Evolutionary conservation across 2,329 filamentous ascomycete species (phyloP).

Genomic region (Arthrobotrys entomopaga): DNA sequence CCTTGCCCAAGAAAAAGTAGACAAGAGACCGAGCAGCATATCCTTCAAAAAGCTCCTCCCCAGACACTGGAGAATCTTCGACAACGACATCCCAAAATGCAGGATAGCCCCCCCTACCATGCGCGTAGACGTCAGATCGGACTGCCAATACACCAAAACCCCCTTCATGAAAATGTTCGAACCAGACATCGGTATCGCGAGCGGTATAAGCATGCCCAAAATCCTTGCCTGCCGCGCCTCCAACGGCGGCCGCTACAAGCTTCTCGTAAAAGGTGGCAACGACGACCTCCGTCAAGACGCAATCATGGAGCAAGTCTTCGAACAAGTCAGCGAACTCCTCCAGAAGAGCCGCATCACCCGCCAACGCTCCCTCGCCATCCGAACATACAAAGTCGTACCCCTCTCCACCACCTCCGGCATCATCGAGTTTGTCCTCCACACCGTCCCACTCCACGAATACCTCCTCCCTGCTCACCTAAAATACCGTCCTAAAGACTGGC

Average conservation of each 20-base stretch:
- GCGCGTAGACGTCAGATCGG: constrained; percentile 77
- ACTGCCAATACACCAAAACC: constrained; percentile 78
- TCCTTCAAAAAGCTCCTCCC: constrained; percentile 60
- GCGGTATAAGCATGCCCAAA: constrained; percentile 91
- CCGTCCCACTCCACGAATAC: constrained; percentile 89
- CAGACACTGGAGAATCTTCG: constrained; percentile 47
- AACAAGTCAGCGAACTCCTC: constrained; percentile 89
- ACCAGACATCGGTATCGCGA: constrained; percentile 82
- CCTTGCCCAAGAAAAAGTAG: constrained; percentile 62
- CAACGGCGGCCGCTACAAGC: constrained; percentile 83
- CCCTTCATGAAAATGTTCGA: constrained; percentile 79
- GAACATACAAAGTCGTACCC: constrained; percentile 96
- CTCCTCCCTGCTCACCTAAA: constrained; percentile 87
- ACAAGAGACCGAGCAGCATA: constrained; percentile 74
- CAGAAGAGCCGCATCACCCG: constrained; percentile 86
- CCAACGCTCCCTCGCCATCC: constrained; percentile 86
- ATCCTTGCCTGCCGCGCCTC: constrained; percentile 83
- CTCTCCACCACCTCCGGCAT: constrained; percentile 85
- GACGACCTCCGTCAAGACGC: constrained; percentile 97
- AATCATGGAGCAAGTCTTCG: constrained; percentile 99
- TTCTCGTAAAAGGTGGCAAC: constrained; percentile 93
- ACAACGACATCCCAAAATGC: constrained; percentile 67
- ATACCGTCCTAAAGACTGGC: constrained; percentile 86
- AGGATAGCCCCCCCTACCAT: constrained; percentile 88
- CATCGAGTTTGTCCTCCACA: constrained; percentile 96